Evolutionary conservation across 164 flowering plant genomes (phyloP), one percentile per base, ranked within the genome.

Genomic region (Macadamia tetraphylla): DNA sequence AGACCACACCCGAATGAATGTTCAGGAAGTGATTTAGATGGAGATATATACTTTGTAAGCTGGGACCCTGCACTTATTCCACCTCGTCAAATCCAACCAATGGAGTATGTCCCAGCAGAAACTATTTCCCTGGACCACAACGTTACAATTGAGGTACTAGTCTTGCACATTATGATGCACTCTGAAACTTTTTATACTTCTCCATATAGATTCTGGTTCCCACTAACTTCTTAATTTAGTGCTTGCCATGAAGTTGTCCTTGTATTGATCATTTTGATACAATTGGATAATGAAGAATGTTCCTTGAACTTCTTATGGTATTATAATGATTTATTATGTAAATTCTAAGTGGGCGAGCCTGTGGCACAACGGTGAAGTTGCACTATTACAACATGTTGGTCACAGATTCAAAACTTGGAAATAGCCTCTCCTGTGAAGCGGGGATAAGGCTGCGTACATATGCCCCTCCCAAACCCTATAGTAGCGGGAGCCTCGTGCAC

Each of bases 1-100:
- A 94, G 98, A 65, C 97, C 98, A 29, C 98, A 94, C 71, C 90
- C 98, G 35, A 91, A 94, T 74, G 98, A 94, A 76, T 94, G 98
- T 66, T 94, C 98, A 0, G 97, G 97, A 42, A 91, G 98, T 75
- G 98, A 93, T 84, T 76, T 91, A 76, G 97, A 91, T 78, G 96
- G 97, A 23, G 98, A 90, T 70, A 73, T 86, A 63, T 92, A 88
- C 77, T 89, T 92, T 71, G 93, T 90, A 31, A 75, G 88, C 70
- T 90, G 97, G 98, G 98, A 93, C 51, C 67, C 59, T 30, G 85
- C 83, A 29, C 75, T 93, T 60, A 82, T 92, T 75, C 98, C 98
- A 57, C 85, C 84, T n/a, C 73, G n/a, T 17, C 85, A 82, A 74
- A 43, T 64, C 14, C 9, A 46, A 31, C 95, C 96, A 15, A 90